phyloP scores from a whole-genome alignment of 1,284 basidiomycete genomes.

The Ganoderma leucocontextum region DNA sequence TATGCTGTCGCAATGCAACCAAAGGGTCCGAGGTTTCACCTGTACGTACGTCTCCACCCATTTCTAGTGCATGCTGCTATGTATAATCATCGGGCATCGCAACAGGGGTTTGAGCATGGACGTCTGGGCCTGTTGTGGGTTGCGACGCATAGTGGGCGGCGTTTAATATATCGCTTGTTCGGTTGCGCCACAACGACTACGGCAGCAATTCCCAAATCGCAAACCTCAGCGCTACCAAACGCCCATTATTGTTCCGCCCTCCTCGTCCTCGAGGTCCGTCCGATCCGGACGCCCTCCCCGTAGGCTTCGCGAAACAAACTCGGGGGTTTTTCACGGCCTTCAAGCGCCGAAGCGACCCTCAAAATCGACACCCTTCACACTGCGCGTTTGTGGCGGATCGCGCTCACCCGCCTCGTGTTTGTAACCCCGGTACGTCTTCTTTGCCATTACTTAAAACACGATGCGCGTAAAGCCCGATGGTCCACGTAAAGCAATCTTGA shows the following conservation, averaged over 20 bases:
- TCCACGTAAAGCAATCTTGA: not conserved
- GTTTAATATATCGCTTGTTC: slow-evolving; percentile 5
- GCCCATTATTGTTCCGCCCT: not conserved
- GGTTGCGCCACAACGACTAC: slow-evolving; percentile 2
- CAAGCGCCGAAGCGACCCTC: not conserved
- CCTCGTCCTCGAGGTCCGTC: not conserved
- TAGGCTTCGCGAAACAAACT: not conserved
- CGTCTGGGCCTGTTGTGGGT: not conserved
- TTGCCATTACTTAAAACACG: not conserved
- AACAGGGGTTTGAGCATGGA: not conserved
- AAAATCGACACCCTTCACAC: not conserved
- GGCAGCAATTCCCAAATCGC: slow-evolving; percentile 5
- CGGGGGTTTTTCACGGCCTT: not conserved
- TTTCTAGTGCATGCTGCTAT: not conserved
- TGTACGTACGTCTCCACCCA: not conserved
- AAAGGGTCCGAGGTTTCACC: not conserved
- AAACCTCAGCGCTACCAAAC: slow-evolving; percentile 4
- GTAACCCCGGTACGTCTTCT: not conserved
- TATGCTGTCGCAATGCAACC: not conserved
- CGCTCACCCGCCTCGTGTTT: not conserved
- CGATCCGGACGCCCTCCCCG: not conserved
- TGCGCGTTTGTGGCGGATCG: slow-evolving; percentile 1
- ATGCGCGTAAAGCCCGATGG: not conserved
- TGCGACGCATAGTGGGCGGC: not conserved
- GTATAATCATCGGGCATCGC: not conserved